Conservation (phyloP, 2,329 filamentous ascomycete species). For the Pseudogymnoascus sp. region DNA sequence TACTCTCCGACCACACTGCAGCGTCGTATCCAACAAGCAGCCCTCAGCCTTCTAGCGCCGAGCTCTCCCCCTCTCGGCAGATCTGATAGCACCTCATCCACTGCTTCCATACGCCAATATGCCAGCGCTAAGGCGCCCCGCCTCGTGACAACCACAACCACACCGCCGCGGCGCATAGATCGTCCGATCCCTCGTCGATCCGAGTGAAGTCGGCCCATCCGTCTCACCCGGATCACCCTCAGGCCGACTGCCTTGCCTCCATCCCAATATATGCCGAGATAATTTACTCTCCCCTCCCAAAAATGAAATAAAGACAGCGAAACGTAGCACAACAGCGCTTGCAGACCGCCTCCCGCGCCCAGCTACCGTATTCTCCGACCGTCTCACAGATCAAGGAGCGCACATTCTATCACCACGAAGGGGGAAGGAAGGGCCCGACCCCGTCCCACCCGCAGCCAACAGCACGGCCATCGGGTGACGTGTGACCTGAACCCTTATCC, state of each 20-base stretch:
- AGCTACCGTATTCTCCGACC: not conserved
- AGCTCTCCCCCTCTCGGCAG: not conserved
- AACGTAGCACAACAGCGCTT: not conserved
- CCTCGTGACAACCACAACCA: not conserved
- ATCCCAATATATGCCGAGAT: not conserved
- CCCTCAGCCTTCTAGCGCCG: not conserved
- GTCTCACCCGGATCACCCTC: not conserved
- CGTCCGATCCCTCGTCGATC: not conserved
- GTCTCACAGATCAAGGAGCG: not conserved
- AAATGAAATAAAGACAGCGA: not conserved
- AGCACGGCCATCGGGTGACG: not conserved
- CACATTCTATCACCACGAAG: not conserved
- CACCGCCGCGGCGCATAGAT: not conserved
- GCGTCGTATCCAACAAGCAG: not conserved
- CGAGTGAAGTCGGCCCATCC: not conserved
- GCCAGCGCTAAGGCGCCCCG: not conserved
- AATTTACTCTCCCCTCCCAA: not conserved
- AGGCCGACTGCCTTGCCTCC: not conserved
- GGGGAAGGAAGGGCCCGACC: not conserved
- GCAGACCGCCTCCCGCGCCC: not conserved
- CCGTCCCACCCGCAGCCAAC: not conserved
- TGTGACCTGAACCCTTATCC: not conserved
- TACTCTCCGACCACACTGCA: not conserved
- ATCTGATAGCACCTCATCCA: not conserved
- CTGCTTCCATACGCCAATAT: not conserved